Evolutionary conservation across 1,284 basidiomycete genomes (phyloP).

Genomic region (Sporisorium reilianum): DNA sequence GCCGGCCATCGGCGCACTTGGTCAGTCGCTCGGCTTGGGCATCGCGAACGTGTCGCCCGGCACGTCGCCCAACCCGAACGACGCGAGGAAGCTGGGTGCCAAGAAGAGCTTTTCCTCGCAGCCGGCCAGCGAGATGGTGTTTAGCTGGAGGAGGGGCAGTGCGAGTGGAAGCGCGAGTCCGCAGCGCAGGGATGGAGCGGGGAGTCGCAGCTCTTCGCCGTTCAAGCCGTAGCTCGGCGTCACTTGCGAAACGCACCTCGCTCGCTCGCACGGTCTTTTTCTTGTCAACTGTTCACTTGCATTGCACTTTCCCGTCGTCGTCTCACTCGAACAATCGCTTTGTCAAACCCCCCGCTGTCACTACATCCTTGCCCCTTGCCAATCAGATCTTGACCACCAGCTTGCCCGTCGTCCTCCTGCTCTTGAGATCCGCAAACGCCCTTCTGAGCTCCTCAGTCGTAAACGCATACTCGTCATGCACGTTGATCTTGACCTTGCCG

Average conservation of each 20-base stretch:
- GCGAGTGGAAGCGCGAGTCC: conserved; percentile 17
- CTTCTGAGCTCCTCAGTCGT: conserved; percentile 81
- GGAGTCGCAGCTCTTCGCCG: conserved; percentile 21
- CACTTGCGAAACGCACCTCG: too few relatives aligned
- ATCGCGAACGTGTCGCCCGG: conserved; percentile 6
- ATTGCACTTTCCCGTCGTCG: background rate
- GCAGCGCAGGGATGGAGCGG: conserved; percentile 2
- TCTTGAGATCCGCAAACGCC: conserved; percentile 81
- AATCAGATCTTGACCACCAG: conserved; percentile 54
- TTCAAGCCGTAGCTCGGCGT: conserved; percentile 12
- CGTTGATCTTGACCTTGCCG: conserved; percentile 78
- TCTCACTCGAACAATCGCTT: background rate
- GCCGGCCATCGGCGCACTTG: conserved; percentile 13
- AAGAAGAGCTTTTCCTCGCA: background rate
- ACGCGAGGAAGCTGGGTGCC: conserved; percentile 5
- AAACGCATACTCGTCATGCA: conserved; percentile 81
- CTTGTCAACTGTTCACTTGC: conserved; percentile 1
- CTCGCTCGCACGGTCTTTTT: background rate
- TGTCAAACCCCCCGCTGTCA: background rate
- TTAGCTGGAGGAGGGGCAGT: conserved; percentile 23
- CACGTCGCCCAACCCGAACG: conserved; percentile 13
- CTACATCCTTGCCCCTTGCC: background rate
- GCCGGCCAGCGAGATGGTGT: background rate
- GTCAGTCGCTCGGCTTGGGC: conserved; percentile 33
- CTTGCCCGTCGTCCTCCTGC: conserved; percentile 59